phyloP scores from a whole-genome alignment of 2,329 filamentous ascomycete genomes.

The Colletotrichum limetticola region DNA sequence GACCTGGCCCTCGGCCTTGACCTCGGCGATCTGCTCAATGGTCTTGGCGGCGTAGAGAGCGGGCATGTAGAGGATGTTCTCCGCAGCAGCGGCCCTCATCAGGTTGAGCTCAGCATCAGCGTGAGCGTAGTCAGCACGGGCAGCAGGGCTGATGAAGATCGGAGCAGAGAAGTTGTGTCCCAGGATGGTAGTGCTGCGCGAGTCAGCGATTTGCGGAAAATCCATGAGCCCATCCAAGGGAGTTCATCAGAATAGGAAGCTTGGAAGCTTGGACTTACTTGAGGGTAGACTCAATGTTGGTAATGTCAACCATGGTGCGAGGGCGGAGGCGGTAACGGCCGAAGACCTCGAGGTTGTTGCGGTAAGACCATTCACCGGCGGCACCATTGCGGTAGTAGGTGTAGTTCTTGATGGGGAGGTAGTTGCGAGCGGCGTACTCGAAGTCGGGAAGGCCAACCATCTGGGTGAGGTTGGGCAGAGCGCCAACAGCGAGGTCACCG shows the following conservation, averaged over 20 bases:
- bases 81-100: slow-evolving; percentile 58
- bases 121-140: slow-evolving; percentile 56
- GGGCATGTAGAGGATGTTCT: slow-evolving; percentile 62
- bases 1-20: slow-evolving; percentile 48
- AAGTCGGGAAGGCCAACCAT: slow-evolving; percentile 65
- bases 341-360: slow-evolving; percentile 67
- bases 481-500: slow-evolving; percentile 45
- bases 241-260: background rate
- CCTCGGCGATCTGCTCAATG: slow-evolving; percentile 51
- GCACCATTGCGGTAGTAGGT: slow-evolving; percentile 69
- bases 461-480: slow-evolving; percentile 54
- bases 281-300: slow-evolving; percentile 51
- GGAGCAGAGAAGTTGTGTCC: slow-evolving; percentile 64
- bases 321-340: slow-evolving; percentile 59
- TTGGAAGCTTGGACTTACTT: slow-evolving; percentile 38
- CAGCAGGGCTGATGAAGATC: slow-evolving; percentile 65
- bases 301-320: slow-evolving; percentile 61
- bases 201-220: slow-evolving; percentile 8
- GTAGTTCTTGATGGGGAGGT: slow-evolving; percentile 58
- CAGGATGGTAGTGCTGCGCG: slow-evolving; percentile 57
- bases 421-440: slow-evolving; percentile 61
- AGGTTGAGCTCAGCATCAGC: slow-evolving; percentile 60
- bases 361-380: slow-evolving; percentile 65
- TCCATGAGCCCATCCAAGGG: background rate
- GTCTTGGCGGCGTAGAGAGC: slow-evolving; percentile 46